phyloP scores from a whole-genome alignment of 2,329 filamentous ascomycete genomes.

The Diplodia intermedia region DNA sequence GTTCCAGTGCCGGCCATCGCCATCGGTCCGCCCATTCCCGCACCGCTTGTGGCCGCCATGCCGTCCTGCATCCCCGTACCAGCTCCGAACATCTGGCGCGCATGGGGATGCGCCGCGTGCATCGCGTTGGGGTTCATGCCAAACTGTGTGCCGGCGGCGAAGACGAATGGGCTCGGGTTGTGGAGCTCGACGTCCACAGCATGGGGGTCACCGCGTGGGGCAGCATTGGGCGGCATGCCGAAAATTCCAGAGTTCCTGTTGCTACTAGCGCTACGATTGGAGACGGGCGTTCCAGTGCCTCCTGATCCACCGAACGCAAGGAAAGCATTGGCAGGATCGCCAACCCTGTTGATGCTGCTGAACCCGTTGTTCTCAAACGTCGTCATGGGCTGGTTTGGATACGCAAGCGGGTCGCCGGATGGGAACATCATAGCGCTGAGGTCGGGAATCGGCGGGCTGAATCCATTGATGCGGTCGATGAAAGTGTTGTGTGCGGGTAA shows the following conservation, averaged over 20 bases:
- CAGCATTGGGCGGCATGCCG: conserved; percentile 22
- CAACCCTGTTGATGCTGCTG: conserved; percentile 34
- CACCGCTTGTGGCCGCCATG: conserved; percentile 8
- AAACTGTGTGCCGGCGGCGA: conserved; percentile 25
- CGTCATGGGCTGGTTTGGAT: conserved; percentile 77
- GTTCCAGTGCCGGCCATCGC: conserved; percentile 15
- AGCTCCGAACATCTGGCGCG: conserved; percentile 14
- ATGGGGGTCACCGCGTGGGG: conserved; percentile 27
- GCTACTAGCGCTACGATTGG: neutral
- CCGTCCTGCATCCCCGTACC: conserved; percentile 22
- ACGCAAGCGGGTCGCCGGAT: conserved; percentile 77
- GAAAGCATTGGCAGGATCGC: conserved; percentile 13
- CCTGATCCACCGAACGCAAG: conserved; percentile 5
- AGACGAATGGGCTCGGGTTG: conserved; percentile 28
- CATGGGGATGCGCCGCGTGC: conserved; percentile 31
- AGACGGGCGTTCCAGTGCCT: conserved; percentile 9
- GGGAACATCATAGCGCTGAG: conserved; percentile 83
- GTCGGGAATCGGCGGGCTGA: conserved; percentile 65
- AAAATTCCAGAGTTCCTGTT: conserved; percentile 27
- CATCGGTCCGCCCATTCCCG: conserved; percentile 17
- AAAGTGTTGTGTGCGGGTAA: conserved; percentile 44
- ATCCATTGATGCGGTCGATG: conserved; percentile 39
- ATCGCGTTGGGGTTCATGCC: conserved; percentile 22
- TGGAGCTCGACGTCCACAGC: conserved; percentile 30
- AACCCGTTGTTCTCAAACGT: conserved; percentile 54